Evolutionary conservation across 2,329 filamentous ascomycete genomes (phyloP), one percentile per base, ranked within the genome.

Genomic region (Penicillium crustosum): DNA sequence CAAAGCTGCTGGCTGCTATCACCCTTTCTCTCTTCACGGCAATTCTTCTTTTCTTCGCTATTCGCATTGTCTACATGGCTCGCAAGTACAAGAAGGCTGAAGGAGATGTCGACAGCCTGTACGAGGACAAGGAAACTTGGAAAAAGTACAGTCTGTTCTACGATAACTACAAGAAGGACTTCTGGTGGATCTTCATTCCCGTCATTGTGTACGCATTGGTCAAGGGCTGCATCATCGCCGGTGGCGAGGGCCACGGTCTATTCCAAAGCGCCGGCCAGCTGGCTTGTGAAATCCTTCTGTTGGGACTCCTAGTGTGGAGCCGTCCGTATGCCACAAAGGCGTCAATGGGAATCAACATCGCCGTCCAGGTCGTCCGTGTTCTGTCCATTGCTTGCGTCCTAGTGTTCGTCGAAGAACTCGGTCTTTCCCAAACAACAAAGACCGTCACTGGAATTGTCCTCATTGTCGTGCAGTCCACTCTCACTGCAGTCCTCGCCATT

Each of bases 101-200:
- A 65, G 93, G 93, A 57, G 89, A 93, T 70, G 76, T 83, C 0
- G 81, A 82, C 17, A 85, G 80, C 13, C 82, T 99, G 9, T 97
- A 92, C 75, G 90, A 97, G 59, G 84, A 97, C 77, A 95, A 94
- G 80, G 85, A 89, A 58, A 87, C 89, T 41, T 97, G 94, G 93
- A 83, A 91, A 73, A 96, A 94, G 79, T 99, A 99, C 82, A 94
- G 90, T 69, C 82, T 97, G 61, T 97, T 99, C 79, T 99, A 99
- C 80, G 94, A 97, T 70, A 89, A 88, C 67, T 97, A 96, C 82
- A 92, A 91, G 79, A 91, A 90, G 76, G 86, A 88, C 67, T 96
- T 93, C 80, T 99, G 94, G 94, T 97, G 93, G 93, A 78, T 97
- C 25, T 97, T 99, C 72, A 83, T 97, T 15, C 94, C 94, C 0